Evolutionary conservation across 1,284 basidiomycete species (phyloP).

Genomic region (Trichosporon sp.): DNA sequence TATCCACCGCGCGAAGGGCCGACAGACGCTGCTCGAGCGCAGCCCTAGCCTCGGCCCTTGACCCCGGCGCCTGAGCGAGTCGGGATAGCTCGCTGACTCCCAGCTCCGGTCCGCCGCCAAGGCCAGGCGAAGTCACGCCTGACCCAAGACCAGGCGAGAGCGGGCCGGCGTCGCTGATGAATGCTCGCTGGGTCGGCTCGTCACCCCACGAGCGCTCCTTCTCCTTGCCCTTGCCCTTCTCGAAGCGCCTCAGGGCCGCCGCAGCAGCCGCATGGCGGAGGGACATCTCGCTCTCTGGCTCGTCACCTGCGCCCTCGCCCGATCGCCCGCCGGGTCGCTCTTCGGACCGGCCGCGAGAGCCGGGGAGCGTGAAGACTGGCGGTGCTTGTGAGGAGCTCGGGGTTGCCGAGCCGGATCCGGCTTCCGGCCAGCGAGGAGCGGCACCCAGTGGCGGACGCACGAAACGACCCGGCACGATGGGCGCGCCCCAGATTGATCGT

Average conservation of each 20-base stretch:
- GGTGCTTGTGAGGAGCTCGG: conserved; percentile 39
- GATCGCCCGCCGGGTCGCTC: no score
- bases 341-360: background rate
- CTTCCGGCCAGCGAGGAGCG: conserved; percentile 15
- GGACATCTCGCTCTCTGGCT: conserved; percentile 9
- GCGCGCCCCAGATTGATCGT: conserved; percentile 42
- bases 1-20: conserved; percentile 67
- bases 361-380: conserved; percentile 23
- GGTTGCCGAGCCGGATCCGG: conserved; percentile 27
- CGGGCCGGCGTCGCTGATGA: conserved; percentile 7
- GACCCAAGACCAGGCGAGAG: background rate
- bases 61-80: background rate
- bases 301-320: background rate
- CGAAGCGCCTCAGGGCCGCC: conserved; percentile 12
- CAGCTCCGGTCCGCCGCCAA: no score
- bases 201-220: conserved; percentile 5
- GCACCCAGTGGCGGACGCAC: conserved; percentile 33
- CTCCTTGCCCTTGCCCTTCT: background rate
- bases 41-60: background rate
- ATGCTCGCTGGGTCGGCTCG: conserved; percentile 12
- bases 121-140: no score
- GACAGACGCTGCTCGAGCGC: conserved; percentile 75
- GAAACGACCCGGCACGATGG: conserved; percentile 38
- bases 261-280: conserved; percentile 11
- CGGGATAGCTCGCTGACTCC: background rate